A percentile compares a stretch with the other conserved stretches of the same genome.
These are phyloP conservation scores for Allomyces javanicus DNA, from an alignment of 192 early-diverging fungal genomes.

Conservation along the genomic window DNA sequence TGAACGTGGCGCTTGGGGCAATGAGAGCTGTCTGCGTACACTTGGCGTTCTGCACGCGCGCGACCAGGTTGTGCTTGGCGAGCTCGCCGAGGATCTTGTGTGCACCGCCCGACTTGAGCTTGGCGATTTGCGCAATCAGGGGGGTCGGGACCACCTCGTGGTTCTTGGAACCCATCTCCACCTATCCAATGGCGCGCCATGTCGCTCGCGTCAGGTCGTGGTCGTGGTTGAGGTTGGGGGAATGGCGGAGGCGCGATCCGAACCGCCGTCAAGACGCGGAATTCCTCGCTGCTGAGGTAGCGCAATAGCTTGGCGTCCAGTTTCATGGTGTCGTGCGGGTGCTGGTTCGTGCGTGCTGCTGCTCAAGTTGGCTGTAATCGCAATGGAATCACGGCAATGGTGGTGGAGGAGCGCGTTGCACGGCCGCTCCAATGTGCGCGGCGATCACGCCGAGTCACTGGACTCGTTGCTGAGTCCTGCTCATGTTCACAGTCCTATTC, in stretches of 20 bases:
- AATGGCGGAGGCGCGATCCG: conserved; percentile 2
- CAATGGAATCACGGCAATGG: no score
- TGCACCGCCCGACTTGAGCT: conserved; percentile 63
- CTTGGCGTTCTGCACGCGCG: conserved; percentile 58
- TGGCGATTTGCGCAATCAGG: conserved; percentile 89
- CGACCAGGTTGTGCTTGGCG: conserved; percentile 75
- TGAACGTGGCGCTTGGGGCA: no score
- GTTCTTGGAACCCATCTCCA: conserved; percentile 95
- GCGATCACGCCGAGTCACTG: no score
- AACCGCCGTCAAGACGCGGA: conserved; percentile 85
- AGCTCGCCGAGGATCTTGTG: conserved; percentile 70
- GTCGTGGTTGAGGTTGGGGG: neutral
- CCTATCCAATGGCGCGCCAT: conserved; percentile 13
- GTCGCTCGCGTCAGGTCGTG: neutral
- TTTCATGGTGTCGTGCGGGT: conserved; percentile 43
- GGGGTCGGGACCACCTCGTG: conserved; percentile 89
- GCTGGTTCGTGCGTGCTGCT: no score
- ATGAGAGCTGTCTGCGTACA: conserved; percentile 21
- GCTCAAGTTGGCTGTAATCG: no score
- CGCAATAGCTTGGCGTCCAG: conserved; percentile 83
- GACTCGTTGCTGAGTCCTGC: no score
- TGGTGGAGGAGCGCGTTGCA: no score
- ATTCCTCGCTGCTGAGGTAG: conserved; percentile 85
- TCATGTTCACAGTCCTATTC: no score
- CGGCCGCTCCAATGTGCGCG: no score